phyloP scores from a whole-genome alignment of 441 rosid genomes.

The Omphalea diandra region DNA sequence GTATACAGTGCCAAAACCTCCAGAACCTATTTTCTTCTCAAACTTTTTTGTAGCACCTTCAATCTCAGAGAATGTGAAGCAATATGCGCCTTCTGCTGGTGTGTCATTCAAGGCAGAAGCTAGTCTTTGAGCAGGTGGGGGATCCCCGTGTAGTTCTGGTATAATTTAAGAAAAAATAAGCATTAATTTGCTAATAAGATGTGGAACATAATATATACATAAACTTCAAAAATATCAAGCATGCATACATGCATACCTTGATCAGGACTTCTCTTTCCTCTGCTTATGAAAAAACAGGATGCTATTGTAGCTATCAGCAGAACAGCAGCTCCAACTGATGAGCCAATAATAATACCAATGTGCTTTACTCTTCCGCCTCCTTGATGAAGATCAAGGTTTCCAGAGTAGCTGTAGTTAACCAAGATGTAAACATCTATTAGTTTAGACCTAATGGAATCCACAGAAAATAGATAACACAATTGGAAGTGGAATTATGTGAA shows the following conservation, averaged over 20 bases:
- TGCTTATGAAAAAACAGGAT: slow-evolving; percentile 54
- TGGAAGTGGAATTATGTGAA: background rate
- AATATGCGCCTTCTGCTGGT: slow-evolving; percentile 77
- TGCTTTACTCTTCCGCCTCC: slow-evolving; percentile 42
- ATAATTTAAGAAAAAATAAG: slow-evolving; percentile 25
- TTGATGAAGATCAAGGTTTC: slow-evolving; percentile 57
- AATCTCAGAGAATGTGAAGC: slow-evolving; percentile 71
- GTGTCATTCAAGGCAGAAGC: slow-evolving; percentile 56
- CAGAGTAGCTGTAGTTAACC: slow-evolving; percentile 51
- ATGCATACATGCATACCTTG: slow-evolving; percentile 42
- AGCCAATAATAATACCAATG: slow-evolving; percentile 48
- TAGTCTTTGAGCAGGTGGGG: slow-evolving; percentile 48
- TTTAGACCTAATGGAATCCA: background rate
- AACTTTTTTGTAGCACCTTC: slow-evolving; percentile 75
- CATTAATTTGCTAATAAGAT: slow-evolving; percentile 14
- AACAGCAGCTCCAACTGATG: slow-evolving; percentile 72
- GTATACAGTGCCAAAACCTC: slow-evolving; percentile 94
- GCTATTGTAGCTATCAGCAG: slow-evolving; percentile 57
- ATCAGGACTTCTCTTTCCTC: slow-evolving; percentile 47
- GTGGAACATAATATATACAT: background rate
- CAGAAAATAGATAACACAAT: background rate
- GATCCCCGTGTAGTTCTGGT: slow-evolving; percentile 38
- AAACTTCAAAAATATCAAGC: slow-evolving; percentile 15
- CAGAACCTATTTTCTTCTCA: slow-evolving; percentile 92
- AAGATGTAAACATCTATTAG: background rate